phyloP scores from a whole-genome alignment of 1,284 basidiomycete genomes.

The Leccinum subspadiceum region DNA sequence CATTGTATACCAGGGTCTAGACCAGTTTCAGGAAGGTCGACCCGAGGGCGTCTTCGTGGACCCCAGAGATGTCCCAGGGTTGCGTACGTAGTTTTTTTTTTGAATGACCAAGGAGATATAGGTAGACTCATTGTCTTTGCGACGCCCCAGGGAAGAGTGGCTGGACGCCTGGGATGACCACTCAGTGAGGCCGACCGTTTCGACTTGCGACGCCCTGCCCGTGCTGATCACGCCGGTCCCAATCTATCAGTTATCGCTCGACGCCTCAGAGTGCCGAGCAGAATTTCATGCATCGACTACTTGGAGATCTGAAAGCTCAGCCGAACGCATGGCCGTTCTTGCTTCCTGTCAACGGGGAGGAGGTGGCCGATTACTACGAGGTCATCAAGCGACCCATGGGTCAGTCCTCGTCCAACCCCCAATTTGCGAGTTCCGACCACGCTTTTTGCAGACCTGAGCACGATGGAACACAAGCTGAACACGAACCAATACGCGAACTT shows the following conservation, averaged over 20 bases:
- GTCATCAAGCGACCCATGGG: constrained; percentile 95
- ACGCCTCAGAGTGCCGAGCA: constrained; percentile 57
- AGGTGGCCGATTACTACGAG: constrained; percentile 91
- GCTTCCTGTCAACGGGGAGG: constrained; percentile 77
- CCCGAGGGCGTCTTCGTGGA: constrained; percentile 52
- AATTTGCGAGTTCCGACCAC: constrained; percentile 1
- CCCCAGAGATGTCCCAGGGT: constrained; percentile 79
- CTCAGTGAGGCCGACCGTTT: constrained; percentile 51
- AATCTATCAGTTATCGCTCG: constrained; percentile 38
- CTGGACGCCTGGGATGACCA: constrained; percentile 88
- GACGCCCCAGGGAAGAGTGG: constrained; percentile 74
- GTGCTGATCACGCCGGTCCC: constrained; percentile 1
- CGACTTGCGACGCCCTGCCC: neutral
- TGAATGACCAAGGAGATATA: neutral
- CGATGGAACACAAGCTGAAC: constrained; percentile 93
- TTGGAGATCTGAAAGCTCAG: constrained; percentile 82
- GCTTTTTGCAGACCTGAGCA: constrained; percentile 65
- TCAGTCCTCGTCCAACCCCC: constrained; percentile 37
- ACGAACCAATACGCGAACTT: constrained; percentile 76
- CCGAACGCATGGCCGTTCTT: constrained; percentile 88
- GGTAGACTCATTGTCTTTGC: constrained; percentile 9
- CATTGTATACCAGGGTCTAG: constrained; percentile 81
- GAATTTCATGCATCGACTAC: constrained; percentile 76
- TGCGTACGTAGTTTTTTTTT: constrained; percentile 52
- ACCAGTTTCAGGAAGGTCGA: constrained; percentile 68